A percentile compares a stretch with the other conserved stretches of the same genome.
These are phyloP conservation scores for Phialophora macrospora DNA, from an alignment of 2,329 filamentous ascomycete species.

Conservation along the genomic window DNA sequence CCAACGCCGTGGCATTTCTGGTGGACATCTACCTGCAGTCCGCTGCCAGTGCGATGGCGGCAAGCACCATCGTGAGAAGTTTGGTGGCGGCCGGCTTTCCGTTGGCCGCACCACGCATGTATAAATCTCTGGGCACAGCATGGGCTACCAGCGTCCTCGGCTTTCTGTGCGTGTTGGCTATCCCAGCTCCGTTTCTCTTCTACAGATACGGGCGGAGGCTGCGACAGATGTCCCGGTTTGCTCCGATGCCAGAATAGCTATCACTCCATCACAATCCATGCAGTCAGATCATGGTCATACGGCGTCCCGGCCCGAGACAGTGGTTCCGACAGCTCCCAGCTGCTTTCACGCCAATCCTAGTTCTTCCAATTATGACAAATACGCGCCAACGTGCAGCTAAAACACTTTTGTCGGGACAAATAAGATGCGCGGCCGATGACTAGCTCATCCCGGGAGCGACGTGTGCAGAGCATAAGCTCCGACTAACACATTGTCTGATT, in stretches of 20 bases:
- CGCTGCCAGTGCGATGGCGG: conserved; percentile 35
- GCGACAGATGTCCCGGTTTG: conserved; percentile 46
- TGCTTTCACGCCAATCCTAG: not conserved
- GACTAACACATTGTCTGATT: not conserved
- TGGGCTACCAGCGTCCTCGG: conserved; percentile 49
- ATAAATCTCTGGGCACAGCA: conserved; percentile 44
- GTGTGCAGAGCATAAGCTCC: not conserved
- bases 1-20: conserved; percentile 50
- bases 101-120: conserved; percentile 45
- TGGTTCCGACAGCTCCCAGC: not conserved
- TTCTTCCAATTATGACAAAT: not conserved
- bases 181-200: conserved; percentile 49
- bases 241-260: conserved; percentile 19
- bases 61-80: conserved; percentile 33
- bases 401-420: not conserved
- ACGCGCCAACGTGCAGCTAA: not conserved
- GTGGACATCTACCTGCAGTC: conserved; percentile 38
- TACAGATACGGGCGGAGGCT: conserved; percentile 49
- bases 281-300: conserved; percentile 4
- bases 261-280: not conserved
- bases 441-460: not conserved
- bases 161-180: conserved; percentile 46
- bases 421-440: not conserved
- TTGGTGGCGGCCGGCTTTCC: conserved; percentile 35
- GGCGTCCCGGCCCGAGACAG: not conserved